Evolutionary conservation across 192 early-diverging fungal genomes (phyloP), one percentile per base, ranked within the genome.

Genomic region (Borealophlyctis nickersoniae): DNA sequence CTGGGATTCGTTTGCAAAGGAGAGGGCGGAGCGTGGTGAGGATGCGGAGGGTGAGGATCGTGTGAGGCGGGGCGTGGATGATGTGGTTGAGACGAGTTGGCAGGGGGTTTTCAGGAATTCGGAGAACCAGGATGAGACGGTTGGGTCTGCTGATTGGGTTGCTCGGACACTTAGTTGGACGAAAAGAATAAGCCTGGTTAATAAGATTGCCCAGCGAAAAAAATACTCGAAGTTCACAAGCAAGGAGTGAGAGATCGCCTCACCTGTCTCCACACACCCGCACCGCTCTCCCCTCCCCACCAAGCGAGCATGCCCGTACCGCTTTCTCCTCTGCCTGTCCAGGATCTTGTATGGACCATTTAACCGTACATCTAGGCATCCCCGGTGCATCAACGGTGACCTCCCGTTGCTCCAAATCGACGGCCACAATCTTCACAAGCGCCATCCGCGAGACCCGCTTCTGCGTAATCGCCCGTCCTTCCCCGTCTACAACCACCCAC

Each of bases 1-100:
- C 31, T 85, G 88, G 24, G 88, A 81, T 57, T 87, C 79, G 61
- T 91, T 93, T 36, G 87, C 86, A n/a, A n/a, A n/a, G n/a, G n/a
- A n/a, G n/a, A n/a, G n/a, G n/a, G n/a, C n/a, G n/a, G n/a, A n/a
- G n/a, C n/a, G n/a, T n/a, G n/a, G n/a, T n/a, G n/a, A n/a, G n/a
- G n/a, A n/a, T n/a, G n/a, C n/a, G n/a, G n/a, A n/a, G n/a, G n/a
- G n/a, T n/a, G n/a, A n/a, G n/a, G n/a, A n/a, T n/a, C n/a, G n/a
- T n/a, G n/a, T n/a, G n/a, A n/a, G n/a, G n/a, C n/a, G n/a, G n/a
- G n/a, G n/a, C n/a, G n/a, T n/a, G n/a, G n/a, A n/a, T n/a, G n/a
- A 19, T 13, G 30, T 52, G 52, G 19, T 53, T 24, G 59, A 27
- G 26, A 73, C 81, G 19, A 81, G 71, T 26, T 73, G 80, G 62